Percentiles rank a stretch among this genome's conserved stretches.
phyloP scores from a whole-genome alignment of 2,329 filamentous ascomycete genomes.

The Monosporascus sp. region DNA sequence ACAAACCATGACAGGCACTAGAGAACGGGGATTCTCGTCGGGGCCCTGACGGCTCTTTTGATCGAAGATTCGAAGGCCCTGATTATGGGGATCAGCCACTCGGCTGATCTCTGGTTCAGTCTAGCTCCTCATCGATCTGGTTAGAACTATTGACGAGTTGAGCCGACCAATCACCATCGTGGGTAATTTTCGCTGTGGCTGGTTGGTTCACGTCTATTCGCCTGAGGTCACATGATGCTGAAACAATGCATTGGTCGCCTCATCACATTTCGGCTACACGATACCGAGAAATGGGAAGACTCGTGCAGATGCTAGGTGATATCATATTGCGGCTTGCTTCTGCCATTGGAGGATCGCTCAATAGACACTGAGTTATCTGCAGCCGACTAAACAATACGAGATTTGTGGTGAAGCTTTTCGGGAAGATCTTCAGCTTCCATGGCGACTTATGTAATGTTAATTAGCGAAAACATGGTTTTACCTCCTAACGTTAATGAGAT shows the following conservation, averaged over 20 bases:
- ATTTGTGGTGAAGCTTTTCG: not conserved
- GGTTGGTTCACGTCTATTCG: not conserved
- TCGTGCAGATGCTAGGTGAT: not conserved
- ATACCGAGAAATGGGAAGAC: not conserved
- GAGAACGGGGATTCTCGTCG: not conserved
- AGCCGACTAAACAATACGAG: not conserved
- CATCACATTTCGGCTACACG: not conserved
- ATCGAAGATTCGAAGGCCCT: not conserved
- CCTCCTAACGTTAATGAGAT: not conserved
- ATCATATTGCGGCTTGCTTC: not conserved
- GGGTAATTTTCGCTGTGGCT: not conserved
- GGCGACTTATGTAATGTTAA: too few species aligned
- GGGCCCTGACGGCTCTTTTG: not conserved
- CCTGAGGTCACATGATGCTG: slow-evolving; percentile 16
- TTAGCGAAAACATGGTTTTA: too few species aligned
- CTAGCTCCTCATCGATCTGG: not conserved
- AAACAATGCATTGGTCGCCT: slow-evolving; percentile 12
- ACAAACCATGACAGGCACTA: not conserved
- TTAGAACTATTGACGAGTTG: not conserved
- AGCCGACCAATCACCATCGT: not conserved
- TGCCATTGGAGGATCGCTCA: not conserved
- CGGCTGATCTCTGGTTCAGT: not conserved
- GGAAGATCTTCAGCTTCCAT: too few species aligned
- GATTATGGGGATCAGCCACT: not conserved
- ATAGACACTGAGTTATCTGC: not conserved